These are phyloP conservation scores for Croton laevigatus DNA, from an alignment of 441 rosid species.

Conservation along the genomic window DNA sequence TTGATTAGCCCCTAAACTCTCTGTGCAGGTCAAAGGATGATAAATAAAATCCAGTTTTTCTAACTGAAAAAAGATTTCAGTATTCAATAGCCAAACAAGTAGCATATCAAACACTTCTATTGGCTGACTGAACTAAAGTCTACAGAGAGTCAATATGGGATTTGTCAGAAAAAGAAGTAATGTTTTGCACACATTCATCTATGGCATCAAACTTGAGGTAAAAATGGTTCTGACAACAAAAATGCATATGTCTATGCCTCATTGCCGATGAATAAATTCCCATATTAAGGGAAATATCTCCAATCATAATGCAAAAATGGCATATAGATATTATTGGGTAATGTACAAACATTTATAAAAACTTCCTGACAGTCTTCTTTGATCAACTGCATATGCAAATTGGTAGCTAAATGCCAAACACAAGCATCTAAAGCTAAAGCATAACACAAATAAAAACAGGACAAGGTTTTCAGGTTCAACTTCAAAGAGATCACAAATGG, in stretches of 20 bases:
- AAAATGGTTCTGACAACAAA: background rate
- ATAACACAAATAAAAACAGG: background rate
- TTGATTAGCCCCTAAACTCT: background rate
- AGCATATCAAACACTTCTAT: background rate
- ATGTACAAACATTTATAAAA: background rate
- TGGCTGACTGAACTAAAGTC: background rate
- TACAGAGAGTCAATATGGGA: background rate
- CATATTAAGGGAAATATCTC: background rate
- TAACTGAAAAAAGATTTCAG: conserved; percentile 5
- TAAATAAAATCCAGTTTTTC: background rate
- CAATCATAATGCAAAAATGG: background rate
- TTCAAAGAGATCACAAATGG: background rate
- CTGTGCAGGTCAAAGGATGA: background rate
- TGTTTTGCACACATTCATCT: background rate
- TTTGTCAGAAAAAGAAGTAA: no score
- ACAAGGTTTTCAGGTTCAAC: background rate
- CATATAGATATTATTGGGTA: background rate
- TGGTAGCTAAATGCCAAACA: background rate
- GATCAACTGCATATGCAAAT: background rate
- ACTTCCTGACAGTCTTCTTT: background rate
- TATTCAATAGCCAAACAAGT: background rate
- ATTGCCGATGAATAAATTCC: background rate
- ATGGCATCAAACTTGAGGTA: background rate
- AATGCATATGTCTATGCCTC: background rate
- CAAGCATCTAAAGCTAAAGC: background rate